These are phyloP conservation scores for Ascochyta clinopodiicola DNA, from an alignment of 2,329 filamentous ascomycete species.

Conservation along the genomic window DNA sequence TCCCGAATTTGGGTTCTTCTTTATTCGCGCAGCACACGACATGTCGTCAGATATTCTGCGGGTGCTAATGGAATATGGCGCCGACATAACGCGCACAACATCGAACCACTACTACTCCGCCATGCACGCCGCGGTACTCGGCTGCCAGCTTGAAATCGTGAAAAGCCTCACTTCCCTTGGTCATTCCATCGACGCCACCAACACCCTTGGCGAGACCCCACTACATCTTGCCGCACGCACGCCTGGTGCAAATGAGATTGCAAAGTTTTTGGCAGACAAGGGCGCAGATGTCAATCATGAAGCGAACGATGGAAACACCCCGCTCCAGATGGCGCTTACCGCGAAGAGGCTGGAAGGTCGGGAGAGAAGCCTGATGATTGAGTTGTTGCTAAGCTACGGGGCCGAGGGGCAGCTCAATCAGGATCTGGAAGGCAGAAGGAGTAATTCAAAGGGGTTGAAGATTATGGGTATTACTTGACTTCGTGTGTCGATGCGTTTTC, in stretches of 20 bases:
- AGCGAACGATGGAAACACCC: conserved; percentile 28
- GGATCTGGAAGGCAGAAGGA: conserved; percentile 21
- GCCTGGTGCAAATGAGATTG: conserved; percentile 33
- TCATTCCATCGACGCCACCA: conserved; percentile 35
- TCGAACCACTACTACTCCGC: conserved; percentile 30
- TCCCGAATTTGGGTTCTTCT: conserved; percentile 38
- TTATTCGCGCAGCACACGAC: conserved; percentile 38
- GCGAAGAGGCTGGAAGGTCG: conserved; percentile 28
- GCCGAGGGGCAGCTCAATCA: conserved; percentile 32
- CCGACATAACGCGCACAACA: conserved; percentile 32
- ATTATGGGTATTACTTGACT: conserved; percentile 27
- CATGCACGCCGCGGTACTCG: conserved; percentile 40
- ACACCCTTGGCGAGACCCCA: conserved; percentile 39
- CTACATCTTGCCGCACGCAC: conserved; percentile 41
- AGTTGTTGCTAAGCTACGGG: conserved; percentile 37
- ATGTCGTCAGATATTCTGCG: conserved; percentile 32
- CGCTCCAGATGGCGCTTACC: conserved; percentile 33
- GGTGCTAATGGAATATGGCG: conserved; percentile 40
- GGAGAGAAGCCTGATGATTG: conserved; percentile 39
- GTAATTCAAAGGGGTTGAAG: conserved; percentile 31
- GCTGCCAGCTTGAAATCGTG: conserved; percentile 33
- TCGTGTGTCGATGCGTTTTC: neutral
- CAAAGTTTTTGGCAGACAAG: conserved; percentile 36
- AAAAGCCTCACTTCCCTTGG: conserved; percentile 36
- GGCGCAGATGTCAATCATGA: conserved; percentile 43